Evolutionary conservation across 176 grass and related monocot genomes (phyloP).

Genomic region (Aegilops longissima): DNA sequence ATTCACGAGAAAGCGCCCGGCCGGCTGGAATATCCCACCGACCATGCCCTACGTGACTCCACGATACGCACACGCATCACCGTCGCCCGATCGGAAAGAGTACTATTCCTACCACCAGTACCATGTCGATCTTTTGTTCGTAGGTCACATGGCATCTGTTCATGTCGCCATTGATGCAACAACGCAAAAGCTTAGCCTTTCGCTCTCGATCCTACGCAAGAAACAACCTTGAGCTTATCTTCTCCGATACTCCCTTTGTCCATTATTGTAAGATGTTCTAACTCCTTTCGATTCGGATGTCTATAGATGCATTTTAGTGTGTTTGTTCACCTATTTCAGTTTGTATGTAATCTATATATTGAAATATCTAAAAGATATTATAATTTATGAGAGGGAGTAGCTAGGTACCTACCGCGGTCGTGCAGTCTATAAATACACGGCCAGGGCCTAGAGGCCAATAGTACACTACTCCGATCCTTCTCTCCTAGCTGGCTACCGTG

Average conservation of each 20-base stretch:
- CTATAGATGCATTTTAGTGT: no score
- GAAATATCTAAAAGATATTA: background rate
- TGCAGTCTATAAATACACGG: constrained; percentile 24
- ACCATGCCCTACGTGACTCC: background rate
- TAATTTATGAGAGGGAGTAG: no score
- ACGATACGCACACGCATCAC: background rate
- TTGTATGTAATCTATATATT: no score
- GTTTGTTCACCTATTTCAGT: no score
- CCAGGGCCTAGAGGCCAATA: background rate
- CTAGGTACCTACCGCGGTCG: background rate
- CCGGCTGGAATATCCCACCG: constrained; percentile 23
- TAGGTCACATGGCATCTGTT: background rate
- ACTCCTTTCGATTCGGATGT: no score
- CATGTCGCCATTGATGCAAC: background rate
- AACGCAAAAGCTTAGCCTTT: background rate
- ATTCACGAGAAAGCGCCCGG: background rate
- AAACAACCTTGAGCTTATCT: constrained; percentile 35
- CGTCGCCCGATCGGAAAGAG: background rate
- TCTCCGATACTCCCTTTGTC: background rate
- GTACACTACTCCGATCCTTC: constrained; percentile 1
- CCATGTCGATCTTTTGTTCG: background rate
- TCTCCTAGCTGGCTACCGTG: background rate
- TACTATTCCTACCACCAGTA: background rate
- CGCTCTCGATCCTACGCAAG: background rate
- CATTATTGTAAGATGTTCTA: no score